A percentile compares a stretch with the other conserved stretches of the same genome.
Evolutionary conservation across 768 basidiomycete species (phyloP).

Genomic region (Daedalea quercina): DNA sequence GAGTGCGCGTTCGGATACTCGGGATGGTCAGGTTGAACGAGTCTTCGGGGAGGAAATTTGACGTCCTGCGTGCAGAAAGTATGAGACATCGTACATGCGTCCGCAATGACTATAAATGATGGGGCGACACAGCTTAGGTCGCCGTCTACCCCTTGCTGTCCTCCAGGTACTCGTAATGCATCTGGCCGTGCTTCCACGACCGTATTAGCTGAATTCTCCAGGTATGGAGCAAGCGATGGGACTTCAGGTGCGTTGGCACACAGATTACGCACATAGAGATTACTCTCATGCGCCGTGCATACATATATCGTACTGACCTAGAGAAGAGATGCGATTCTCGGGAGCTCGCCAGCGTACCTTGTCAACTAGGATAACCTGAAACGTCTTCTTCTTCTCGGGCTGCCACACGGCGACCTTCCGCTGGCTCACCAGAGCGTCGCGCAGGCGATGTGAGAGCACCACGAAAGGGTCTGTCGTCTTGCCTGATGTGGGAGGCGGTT

Average conservation of each 20-base stretch:
- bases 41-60: constrained; percentile 84
- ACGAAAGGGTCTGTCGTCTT: constrained; percentile 48
- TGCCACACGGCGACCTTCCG: constrained; percentile 65
- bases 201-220: too few relatives aligned
- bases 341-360: constrained; percentile 48
- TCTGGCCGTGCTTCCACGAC: too few relatives aligned
- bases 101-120: background rate
- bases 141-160: too few relatives aligned
- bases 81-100: background rate
- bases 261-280: too few relatives aligned
- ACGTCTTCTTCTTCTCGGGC: constrained; percentile 63
- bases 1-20: constrained; percentile 64
- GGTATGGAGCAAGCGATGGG: too few relatives aligned
- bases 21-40: constrained; percentile 50
- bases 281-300: too few relatives aligned
- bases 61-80: constrained; percentile 37
- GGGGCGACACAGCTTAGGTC: too few relatives aligned
- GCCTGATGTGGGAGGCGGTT: constrained; percentile 20
- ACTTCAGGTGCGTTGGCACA: too few relatives aligned
- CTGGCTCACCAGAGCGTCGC: constrained; percentile 61
- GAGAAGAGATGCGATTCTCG: too few relatives aligned
- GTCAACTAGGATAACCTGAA: constrained; percentile 82
- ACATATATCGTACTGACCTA: too few relatives aligned
- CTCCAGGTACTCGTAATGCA: too few relatives aligned
- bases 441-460: constrained; percentile 51